Evolutionary conservation across 441 rosid species (phyloP).

Genomic region (Aleurites moluccanus): DNA sequence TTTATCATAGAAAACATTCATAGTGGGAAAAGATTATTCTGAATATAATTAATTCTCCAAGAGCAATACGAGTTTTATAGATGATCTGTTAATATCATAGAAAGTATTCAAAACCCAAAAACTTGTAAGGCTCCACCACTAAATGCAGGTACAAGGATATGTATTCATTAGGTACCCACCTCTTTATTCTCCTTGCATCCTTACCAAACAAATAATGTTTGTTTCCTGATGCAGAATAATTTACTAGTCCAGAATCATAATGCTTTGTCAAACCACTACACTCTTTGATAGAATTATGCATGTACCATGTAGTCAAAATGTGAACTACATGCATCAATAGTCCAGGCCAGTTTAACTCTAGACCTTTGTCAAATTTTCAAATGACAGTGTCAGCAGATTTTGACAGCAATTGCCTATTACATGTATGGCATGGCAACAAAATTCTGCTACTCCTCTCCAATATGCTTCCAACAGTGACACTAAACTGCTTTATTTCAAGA

Average conservation of each 20-base stretch:
- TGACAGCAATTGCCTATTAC: background rate
- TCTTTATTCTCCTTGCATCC: background rate
- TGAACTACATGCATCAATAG: background rate
- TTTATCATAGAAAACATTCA: background rate
- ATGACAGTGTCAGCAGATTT: background rate
- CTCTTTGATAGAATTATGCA: background rate
- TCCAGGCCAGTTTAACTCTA: background rate
- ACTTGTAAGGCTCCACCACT: background rate
- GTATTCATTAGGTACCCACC: background rate
- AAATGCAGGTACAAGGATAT: background rate
- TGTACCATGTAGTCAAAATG: background rate
- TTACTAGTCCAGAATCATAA: background rate
- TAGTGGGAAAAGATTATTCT: background rate
- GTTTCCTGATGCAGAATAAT: background rate
- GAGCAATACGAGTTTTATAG: background rate
- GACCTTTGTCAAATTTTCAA: background rate
- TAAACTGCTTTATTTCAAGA: background rate
- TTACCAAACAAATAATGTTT: background rate
- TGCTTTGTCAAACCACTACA: background rate
- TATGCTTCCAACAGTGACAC: background rate
- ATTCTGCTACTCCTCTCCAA: slow-evolving; percentile 9
- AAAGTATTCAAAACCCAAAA: slow-evolving; percentile 7
- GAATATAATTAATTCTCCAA: background rate
- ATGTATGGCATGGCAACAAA: background rate
- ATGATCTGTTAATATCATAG: slow-evolving; percentile 4